Evolutionary conservation across 2,329 filamentous ascomycete species (phyloP).

Genomic region (Phialemonium atrogriseum): DNA sequence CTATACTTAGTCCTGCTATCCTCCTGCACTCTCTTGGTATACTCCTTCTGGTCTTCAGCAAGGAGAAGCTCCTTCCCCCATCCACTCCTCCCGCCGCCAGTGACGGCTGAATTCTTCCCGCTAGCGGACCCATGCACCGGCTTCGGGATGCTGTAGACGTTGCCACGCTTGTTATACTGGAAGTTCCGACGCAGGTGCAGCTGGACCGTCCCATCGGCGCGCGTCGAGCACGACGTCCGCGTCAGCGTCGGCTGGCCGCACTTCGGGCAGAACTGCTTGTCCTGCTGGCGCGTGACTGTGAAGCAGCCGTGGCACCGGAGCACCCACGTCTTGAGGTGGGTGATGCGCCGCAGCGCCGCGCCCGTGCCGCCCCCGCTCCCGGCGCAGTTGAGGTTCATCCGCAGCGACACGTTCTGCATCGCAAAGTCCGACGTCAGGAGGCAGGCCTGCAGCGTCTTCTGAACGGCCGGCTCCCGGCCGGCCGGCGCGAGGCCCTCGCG

Average conservation of each 20-base stretch:
- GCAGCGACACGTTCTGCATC: slow-evolving; percentile 93
- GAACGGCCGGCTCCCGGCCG: slow-evolving; percentile 40
- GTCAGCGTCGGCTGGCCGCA: slow-evolving; percentile 86
- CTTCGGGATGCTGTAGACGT: slow-evolving; percentile 89
- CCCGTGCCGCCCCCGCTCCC: too few relatives aligned
- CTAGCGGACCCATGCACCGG: slow-evolving; percentile 73
- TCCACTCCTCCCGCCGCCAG: slow-evolving; percentile 71
- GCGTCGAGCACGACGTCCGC: slow-evolving; percentile 77
- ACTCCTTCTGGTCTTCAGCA: slow-evolving; percentile 96
- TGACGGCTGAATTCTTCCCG: slow-evolving; percentile 56
- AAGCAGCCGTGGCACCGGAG: slow-evolving; percentile 94
- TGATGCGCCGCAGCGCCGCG: slow-evolving; percentile 64
- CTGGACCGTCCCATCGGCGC: slow-evolving; percentile 69
- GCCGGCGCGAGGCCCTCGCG: slow-evolving; percentile 46
- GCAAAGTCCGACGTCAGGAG: slow-evolving; percentile 92
- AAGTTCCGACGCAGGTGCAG: slow-evolving; percentile 90
- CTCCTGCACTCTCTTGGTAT: slow-evolving; percentile 52
- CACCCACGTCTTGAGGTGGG: slow-evolving; percentile 78
- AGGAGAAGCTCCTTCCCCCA: slow-evolving; percentile 83
- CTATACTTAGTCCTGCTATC: slow-evolving; percentile 61
- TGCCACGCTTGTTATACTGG: slow-evolving; percentile 91
- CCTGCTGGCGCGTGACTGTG: slow-evolving; percentile 71
- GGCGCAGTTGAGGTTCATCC: slow-evolving; percentile 65
- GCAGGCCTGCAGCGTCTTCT: slow-evolving; percentile 72
- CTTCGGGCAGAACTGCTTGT: slow-evolving; percentile 82